phyloP scores from a whole-genome alignment of 139 green algal species.

The Chloropicon primus region DNA sequence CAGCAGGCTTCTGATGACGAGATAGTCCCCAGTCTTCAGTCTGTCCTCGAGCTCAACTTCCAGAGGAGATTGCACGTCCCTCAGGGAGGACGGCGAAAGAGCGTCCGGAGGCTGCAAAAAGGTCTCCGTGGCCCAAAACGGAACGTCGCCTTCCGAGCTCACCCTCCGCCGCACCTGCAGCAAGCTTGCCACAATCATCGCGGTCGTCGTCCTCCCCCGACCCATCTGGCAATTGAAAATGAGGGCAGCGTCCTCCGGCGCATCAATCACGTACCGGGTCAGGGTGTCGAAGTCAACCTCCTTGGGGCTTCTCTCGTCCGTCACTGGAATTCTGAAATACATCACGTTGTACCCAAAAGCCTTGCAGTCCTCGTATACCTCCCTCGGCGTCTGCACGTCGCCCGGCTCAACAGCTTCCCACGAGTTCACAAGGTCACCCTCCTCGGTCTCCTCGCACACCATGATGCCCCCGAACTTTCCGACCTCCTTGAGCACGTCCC shows the following conservation, averaged over 20 bases:
- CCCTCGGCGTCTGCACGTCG: constrained; percentile 79
- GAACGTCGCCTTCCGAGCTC: not conserved
- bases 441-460: constrained; percentile 75
- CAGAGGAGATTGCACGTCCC: not conserved
- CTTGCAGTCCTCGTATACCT: constrained; percentile 54
- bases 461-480: constrained; percentile 44
- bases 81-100: not conserved
- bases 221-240: constrained; percentile 98
- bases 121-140: not conserved
- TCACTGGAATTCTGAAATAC: constrained; percentile 82
- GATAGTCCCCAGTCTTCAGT: constrained; percentile 56
- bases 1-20: constrained; percentile 60
- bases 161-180: constrained; percentile 24
- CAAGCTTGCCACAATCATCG: constrained; percentile 81
- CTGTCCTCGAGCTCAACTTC: constrained; percentile 18
- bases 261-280: not conserved
- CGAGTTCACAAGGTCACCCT: constrained; percentile 54
- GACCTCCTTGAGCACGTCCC: constrained; percentile 53
- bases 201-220: constrained; percentile 76
- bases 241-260: constrained; percentile 26
- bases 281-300: constrained; percentile 47
- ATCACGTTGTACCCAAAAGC: constrained; percentile 55
- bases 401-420: constrained; percentile 65
- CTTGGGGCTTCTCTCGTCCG: constrained; percentile 92
- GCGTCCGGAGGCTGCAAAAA: not conserved